Percentiles rank a stretch among this genome's conserved stretches.
These are phyloP conservation scores for Phytopythium montanum DNA, from an alignment of 352 stramenopile genomes.

Conservation along the genomic window DNA sequence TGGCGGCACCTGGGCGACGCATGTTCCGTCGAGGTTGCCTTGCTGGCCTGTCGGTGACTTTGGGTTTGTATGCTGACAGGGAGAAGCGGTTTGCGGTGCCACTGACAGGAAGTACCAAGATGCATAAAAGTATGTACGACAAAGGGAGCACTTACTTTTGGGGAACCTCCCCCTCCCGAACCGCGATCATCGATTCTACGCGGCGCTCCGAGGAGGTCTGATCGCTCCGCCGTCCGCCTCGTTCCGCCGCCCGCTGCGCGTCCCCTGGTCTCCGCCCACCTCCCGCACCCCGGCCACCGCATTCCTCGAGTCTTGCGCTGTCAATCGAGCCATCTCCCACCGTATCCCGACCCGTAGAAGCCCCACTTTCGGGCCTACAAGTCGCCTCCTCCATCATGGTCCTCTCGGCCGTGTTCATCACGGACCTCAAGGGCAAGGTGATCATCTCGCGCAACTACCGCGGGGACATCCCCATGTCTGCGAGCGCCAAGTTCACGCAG, in stretches of 20 bases:
- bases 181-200: constrained; percentile 2
- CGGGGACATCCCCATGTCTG: constrained; percentile 96
- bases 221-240: too few species aligned
- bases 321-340: background rate
- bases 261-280: background rate
- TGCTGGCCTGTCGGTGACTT: background rate
- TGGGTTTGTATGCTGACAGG: background rate
- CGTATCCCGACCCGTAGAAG: background rate
- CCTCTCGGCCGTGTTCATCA: constrained; percentile 98
- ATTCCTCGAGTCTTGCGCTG: background rate
- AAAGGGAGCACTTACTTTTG: too few species aligned
- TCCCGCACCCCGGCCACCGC: background rate
- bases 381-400: constrained; percentile 81
- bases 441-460: constrained; percentile 99
- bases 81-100: background rate
- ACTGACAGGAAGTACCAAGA: too few species aligned
- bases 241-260: background rate
- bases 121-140: too few species aligned
- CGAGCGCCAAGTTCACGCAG: constrained; percentile 86
- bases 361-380: background rate
- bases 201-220: background rate
- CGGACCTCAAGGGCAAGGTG: constrained; percentile 98
- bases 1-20: background rate
- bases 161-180: background rate
- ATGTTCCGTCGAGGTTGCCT: background rate